Evolutionary conservation across 495 filamentous ascomycete species (phyloP).

Genomic region (Neurospora hispaniola): DNA sequence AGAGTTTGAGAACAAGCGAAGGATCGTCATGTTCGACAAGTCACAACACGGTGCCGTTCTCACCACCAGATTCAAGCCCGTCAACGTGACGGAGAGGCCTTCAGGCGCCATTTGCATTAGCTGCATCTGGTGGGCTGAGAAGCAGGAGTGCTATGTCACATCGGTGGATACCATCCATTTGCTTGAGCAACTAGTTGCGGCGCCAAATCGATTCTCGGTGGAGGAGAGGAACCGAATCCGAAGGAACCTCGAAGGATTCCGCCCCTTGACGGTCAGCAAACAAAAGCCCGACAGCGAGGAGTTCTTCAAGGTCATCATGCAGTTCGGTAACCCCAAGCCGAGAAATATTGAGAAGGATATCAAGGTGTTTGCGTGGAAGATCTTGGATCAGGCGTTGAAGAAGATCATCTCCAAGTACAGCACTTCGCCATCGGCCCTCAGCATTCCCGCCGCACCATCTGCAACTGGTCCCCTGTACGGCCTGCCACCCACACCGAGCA

Average conservation of each 20-base stretch:
- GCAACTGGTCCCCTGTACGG: neutral
- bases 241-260: constrained; percentile 86
- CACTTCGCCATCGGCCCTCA: constrained; percentile 20
- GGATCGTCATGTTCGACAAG: constrained; percentile 78
- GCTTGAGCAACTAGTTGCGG: constrained; percentile 73
- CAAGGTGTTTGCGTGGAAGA: constrained; percentile 94
- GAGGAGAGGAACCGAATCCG: constrained; percentile 98
- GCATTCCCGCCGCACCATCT: constrained; percentile 1
- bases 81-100: constrained; percentile 57
- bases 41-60: constrained; percentile 67
- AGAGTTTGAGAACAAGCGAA: constrained; percentile 63
- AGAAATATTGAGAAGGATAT: constrained; percentile 98
- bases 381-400: constrained; percentile 68
- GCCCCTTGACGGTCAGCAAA: constrained; percentile 84
- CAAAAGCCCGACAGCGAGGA: constrained; percentile 82
- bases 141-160: constrained; percentile 79
- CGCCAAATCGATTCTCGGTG: constrained; percentile 65
- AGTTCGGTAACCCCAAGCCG: constrained; percentile 88
- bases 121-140: constrained; percentile 90
- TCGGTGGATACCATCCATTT: constrained; percentile 94
- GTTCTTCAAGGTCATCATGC: constrained; percentile 99
- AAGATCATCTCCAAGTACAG: constrained; percentile 97
- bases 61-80: constrained; percentile 58
- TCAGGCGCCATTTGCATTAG: constrained; percentile 76
- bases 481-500: constrained; percentile 29